These are phyloP conservation scores for Crithidia expoeki DNA, from an alignment of 208 protist genomes.

Conservation along the genomic window DNA sequence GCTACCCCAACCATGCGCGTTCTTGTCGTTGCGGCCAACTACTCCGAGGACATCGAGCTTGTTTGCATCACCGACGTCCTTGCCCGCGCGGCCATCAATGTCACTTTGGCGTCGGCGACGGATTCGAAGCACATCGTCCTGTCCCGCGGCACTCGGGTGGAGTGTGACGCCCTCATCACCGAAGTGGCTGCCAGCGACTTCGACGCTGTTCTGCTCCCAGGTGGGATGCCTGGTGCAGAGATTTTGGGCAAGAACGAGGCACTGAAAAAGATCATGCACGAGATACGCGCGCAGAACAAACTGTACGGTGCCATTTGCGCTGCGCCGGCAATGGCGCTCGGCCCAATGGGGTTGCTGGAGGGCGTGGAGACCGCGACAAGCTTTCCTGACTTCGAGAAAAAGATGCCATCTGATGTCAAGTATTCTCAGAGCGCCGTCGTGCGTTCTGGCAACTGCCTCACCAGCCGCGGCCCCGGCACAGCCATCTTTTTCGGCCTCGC, in stretches of 20 bases:
- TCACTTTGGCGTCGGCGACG: conserved; percentile 84
- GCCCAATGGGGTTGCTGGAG: conserved; percentile 74
- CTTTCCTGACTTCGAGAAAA: conserved; percentile 78
- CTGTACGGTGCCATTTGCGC: conserved; percentile 89
- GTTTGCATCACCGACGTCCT: conserved; percentile 87
- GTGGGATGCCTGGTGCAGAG: conserved; percentile 75
- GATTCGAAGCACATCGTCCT: conserved; percentile 57
- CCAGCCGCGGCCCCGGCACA: conserved; percentile 84
- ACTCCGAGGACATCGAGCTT: conserved; percentile 90
- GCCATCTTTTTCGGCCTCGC: conserved; percentile 85
- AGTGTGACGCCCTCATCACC: conserved; percentile 60
- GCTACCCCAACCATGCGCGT: conserved; percentile 46
- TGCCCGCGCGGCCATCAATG: conserved; percentile 62
- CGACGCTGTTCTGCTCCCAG: conserved; percentile 84
- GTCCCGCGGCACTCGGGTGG: conserved; percentile 67
- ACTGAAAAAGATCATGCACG: conserved; percentile 77
- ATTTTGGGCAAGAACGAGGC: conserved; percentile 60
- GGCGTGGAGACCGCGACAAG: conserved; percentile 77
- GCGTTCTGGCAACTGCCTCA: conserved; percentile 81
- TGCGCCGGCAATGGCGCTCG: conserved; percentile 67
- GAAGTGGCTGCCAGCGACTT: conserved; percentile 62
- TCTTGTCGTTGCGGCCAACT: conserved; percentile 83
- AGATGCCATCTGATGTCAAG: conserved; percentile 63
- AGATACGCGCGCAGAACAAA: conserved; percentile 58
- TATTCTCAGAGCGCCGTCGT: conserved; percentile 70